phyloP scores from a whole-genome alignment of 345 rosid species.

The Euphorbia peplus region DNA sequence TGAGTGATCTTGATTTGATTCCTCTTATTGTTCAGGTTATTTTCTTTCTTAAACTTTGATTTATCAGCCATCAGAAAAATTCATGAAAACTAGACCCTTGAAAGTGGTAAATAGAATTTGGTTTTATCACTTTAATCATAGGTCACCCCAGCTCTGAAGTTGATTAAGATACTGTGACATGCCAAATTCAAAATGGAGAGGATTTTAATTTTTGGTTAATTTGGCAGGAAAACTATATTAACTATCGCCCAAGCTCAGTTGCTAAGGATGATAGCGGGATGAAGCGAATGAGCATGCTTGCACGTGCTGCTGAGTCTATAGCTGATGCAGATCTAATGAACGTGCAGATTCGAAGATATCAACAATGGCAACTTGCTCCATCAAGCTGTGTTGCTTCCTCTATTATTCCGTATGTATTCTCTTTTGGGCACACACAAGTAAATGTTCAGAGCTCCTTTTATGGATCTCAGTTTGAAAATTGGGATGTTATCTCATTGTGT shows the following conservation, averaged over 20 bases:
- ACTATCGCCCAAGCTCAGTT: conserved; percentile 68
- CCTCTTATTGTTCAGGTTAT: conserved; percentile 89
- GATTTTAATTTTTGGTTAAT: neutral
- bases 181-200: neutral
- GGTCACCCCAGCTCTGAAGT: neutral
- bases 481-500: conserved; percentile 17
- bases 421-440: neutral
- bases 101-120: neutral
- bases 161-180: neutral
- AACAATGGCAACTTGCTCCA: conserved; percentile 94
- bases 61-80: neutral
- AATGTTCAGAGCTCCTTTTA: conserved; percentile 4
- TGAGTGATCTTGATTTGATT: conserved; percentile 96
- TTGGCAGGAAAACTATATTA: conserved; percentile 91
- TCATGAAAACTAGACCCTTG: neutral
- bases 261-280: conserved; percentile 69
- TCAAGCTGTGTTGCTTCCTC: conserved; percentile 69
- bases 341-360: conserved; percentile 91
- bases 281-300: conserved; percentile 69
- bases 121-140: no score
- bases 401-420: conserved; percentile 79
- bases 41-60: conserved; percentile 18
- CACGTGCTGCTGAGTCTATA: conserved; percentile 93
- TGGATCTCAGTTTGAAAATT: conserved; percentile 3
- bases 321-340: conserved; percentile 86